Percentiles rank a stretch among this genome's conserved stretches.
Conservation (phyloP, 78 protist species). For the Protostelium mycophagum region DNA sequence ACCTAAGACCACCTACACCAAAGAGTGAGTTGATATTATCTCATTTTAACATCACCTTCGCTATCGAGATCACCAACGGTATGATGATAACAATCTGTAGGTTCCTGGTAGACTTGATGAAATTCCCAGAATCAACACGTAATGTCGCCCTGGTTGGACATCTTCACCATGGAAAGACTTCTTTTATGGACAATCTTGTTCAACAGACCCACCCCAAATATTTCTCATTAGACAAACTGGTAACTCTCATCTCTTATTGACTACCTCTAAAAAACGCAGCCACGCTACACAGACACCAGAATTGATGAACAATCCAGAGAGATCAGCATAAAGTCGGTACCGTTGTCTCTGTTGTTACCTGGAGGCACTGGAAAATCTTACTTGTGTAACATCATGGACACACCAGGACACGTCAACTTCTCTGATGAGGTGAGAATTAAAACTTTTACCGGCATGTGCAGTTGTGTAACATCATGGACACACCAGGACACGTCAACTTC, state of each 20-base stretch:
- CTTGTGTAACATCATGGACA: slow-evolving; percentile 94
- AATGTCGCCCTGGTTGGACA: slow-evolving; percentile 88
- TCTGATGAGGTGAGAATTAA: slow-evolving; percentile 81
- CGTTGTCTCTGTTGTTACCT: slow-evolving; percentile 89
- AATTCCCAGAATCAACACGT: slow-evolving; percentile 74
- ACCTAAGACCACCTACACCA: slow-evolving; percentile 33
- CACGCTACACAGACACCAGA: slow-evolving; percentile 91
- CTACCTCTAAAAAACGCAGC: slow-evolving; percentile 13
- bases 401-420: slow-evolving; percentile 97
- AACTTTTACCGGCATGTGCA: too few relatives aligned
- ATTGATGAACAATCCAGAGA: slow-evolving; percentile 88
- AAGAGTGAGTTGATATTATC: slow-evolving; percentile 29
- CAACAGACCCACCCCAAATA: slow-evolving; percentile 83
- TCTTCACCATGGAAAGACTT: slow-evolving; percentile 94
- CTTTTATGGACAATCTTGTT: slow-evolving; percentile 87
- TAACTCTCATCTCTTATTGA: slow-evolving; percentile 7
- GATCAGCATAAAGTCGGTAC: slow-evolving; percentile 85
- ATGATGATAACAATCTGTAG: too few relatives aligned
- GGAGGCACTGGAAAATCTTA: slow-evolving; percentile 71
- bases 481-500: slow-evolving; percentile 97
- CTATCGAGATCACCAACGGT: background rate
- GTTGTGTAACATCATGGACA: slow-evolving; percentile 98
- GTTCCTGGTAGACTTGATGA: slow-evolving; percentile 61
- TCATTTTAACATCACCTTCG: background rate
- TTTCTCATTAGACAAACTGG: slow-evolving; percentile 33